Conservation (phyloP, 2,329 filamentous ascomycete species). For the Remersonia thermophila region DNA sequence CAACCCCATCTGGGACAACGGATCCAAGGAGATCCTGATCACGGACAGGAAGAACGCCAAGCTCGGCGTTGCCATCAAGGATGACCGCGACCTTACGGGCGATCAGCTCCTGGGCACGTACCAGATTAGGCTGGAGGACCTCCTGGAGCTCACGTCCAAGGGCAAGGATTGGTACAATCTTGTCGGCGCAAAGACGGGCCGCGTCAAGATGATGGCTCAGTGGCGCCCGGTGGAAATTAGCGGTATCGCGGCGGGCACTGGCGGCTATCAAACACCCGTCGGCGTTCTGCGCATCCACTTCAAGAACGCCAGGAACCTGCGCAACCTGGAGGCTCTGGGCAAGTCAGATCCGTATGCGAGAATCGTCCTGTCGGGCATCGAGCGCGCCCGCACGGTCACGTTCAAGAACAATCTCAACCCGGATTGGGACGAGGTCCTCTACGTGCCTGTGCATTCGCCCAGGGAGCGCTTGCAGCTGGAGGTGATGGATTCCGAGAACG, state of each 20-base stretch:
- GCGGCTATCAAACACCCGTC: slow-evolving; percentile 84
- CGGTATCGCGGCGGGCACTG: slow-evolving; percentile 62
- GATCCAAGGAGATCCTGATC: slow-evolving; percentile 86
- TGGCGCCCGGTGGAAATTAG: slow-evolving; percentile 92
- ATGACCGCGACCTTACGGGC: slow-evolving; percentile 72
- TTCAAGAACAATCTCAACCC: slow-evolving; percentile 94
- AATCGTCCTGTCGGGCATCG: slow-evolving; percentile 77
- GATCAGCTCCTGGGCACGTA: slow-evolving; percentile 85
- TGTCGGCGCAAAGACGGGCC: slow-evolving; percentile 65
- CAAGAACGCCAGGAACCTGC: slow-evolving; percentile 66
- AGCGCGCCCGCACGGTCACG: slow-evolving; percentile 85
- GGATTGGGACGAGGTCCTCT: slow-evolving; percentile 90
- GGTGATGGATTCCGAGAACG: slow-evolving; percentile 91
- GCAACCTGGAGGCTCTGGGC: slow-evolving; percentile 88
- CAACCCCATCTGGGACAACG: slow-evolving; percentile 91
- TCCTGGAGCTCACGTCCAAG: slow-evolving; percentile 81
- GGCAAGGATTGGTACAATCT: slow-evolving; percentile 96
- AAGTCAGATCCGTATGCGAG: slow-evolving; percentile 94
- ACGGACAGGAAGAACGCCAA: slow-evolving; percentile 86
- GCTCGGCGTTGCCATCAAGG: slow-evolving; percentile 85
- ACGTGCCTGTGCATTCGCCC: slow-evolving; percentile 75
- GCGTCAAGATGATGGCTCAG: slow-evolving; percentile 79
- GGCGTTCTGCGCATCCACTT: slow-evolving; percentile 94
- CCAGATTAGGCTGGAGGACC: slow-evolving; percentile 89
- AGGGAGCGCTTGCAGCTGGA: slow-evolving; percentile 80